Percentiles rank a stretch among this genome's conserved stretches.
phyloP scores from a whole-genome alignment of 2,329 filamentous ascomycete genomes.

The Colletotrichum falcatum region DNA sequence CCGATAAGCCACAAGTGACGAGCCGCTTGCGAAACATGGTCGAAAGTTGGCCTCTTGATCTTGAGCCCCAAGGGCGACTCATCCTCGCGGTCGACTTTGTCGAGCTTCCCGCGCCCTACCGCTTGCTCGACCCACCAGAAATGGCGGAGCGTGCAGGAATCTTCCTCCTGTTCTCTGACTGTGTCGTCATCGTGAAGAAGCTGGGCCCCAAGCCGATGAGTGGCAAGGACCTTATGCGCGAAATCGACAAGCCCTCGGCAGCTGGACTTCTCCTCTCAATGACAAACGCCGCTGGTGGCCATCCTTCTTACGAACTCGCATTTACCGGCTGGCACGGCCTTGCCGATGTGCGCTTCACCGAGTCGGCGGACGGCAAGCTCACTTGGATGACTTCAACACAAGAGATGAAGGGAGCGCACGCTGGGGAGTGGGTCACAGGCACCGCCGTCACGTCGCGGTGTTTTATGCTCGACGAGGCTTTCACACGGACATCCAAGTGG shows the following conservation, averaged over 20 bases:
- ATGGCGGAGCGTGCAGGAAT: slow-evolving; percentile 71
- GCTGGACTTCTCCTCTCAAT: slow-evolving; percentile 72
- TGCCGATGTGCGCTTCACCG: slow-evolving; percentile 78
- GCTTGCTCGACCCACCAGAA: slow-evolving; percentile 53
- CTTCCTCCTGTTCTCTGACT: slow-evolving; percentile 87
- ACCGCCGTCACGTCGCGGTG: slow-evolving; percentile 71
- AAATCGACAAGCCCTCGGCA: slow-evolving; percentile 84
- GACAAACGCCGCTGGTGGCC: slow-evolving; percentile 72
- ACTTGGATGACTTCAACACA: slow-evolving; percentile 76
- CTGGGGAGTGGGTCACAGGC: slow-evolving; percentile 60
- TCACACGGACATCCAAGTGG: slow-evolving; percentile 80
- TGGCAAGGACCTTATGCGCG: slow-evolving; percentile 82
- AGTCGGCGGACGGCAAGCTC: slow-evolving; percentile 72
- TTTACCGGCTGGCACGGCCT: slow-evolving; percentile 81
- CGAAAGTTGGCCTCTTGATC: slow-evolving; percentile 78
- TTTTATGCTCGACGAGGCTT: slow-evolving; percentile 79
- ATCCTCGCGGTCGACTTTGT: slow-evolving; percentile 84
- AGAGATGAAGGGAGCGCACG: slow-evolving; percentile 68
- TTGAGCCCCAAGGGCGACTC: slow-evolving; percentile 81
- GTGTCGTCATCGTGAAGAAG: slow-evolving; percentile 81
- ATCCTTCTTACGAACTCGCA: slow-evolving; percentile 75
- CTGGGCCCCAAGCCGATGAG: slow-evolving; percentile 70
- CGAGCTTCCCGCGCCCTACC: slow-evolving; percentile 81
- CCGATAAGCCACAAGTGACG: slow-evolving; percentile 78
- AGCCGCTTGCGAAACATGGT: slow-evolving; percentile 82